Evolutionary conservation across 768 basidiomycete genomes (phyloP), one percentile per base, ranked within the genome.

Genomic region (Leccinum uliginosum): DNA sequence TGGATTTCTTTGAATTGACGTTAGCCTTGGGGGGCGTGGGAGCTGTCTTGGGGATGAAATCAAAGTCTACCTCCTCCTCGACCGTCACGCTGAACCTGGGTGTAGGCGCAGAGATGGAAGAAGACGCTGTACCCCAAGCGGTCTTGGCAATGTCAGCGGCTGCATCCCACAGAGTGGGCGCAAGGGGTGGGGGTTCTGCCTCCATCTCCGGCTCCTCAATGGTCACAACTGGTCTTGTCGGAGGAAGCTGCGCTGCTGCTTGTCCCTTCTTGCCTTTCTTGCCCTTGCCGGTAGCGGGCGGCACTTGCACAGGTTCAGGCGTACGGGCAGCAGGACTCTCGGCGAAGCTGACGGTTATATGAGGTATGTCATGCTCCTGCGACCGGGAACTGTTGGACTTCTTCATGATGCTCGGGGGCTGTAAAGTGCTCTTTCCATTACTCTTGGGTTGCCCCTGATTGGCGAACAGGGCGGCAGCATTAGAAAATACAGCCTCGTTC

Each of bases 181-280:
- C 49, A 21, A 50, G 55, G 9, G 59, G 58, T 38, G 62, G 66
- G n/a, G 52, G 66, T 24, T 71, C 70, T 9, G 58, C 62, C 4
- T 62, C 61, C 45, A 55, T 58, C 40, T 65, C 61, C 19, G 53
- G 54, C 21, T 60, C 66, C 35, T 64, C 60, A 6, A 51, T 56
- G 52, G 64, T 56, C 14, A 51, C 54, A 49, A 67, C 59, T 6
- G 67, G 53, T 47, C 57, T 58, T 8, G 47, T 21, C 26, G 45
- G 62, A 12, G 55, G 53, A 23, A 38, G 53, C 40, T 67, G 67
- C 19, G 19, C 51, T 3, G 27, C 51, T n/a, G 35, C 47, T 23
- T 63, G 62, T 14, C 57, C 61, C 56, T 63, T 71, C 43, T 63
- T 73, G 4, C 61, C 66, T 23, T 66, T 73, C 54, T 64, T 71